These are phyloP conservation scores for Auriscalpium vulgare DNA, from an alignment of 768 basidiomycete species.

Conservation along the genomic window DNA sequence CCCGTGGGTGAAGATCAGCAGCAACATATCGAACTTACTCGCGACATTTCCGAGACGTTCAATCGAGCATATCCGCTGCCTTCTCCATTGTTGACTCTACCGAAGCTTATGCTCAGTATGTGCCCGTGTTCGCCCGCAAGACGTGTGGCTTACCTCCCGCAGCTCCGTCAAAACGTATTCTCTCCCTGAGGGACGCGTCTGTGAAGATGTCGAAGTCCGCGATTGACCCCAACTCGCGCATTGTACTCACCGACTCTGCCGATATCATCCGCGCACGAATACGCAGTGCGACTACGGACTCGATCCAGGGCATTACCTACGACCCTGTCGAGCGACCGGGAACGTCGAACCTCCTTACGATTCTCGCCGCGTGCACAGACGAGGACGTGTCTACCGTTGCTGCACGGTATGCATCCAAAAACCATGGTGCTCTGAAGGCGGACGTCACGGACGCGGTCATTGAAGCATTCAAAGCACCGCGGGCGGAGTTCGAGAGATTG, in stretches of 20 bases:
- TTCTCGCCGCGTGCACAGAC: constrained; percentile 66
- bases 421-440: constrained; percentile 63
- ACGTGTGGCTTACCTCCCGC: background rate
- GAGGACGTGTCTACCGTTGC: constrained; percentile 40
- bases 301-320: constrained; percentile 63
- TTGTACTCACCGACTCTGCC: constrained; percentile 73
- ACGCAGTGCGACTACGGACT: constrained; percentile 80
- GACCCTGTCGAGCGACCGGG: constrained; percentile 80
- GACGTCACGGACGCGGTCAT: constrained; percentile 72
- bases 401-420: constrained; percentile 41
- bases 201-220: constrained; percentile 97
- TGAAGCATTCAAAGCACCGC: constrained; percentile 53
- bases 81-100: constrained; percentile 57
- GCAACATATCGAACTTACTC: constrained; percentile 85
- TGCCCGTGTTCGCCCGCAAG: background rate
- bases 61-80: constrained; percentile 56
- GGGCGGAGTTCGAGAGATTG: constrained; percentile 62
- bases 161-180: constrained; percentile 78
- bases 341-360: constrained; percentile 71
- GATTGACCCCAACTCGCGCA: constrained; percentile 68
- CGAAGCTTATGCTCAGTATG: constrained; percentile 69
- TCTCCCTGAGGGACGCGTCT: constrained; percentile 78
- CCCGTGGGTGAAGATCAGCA: constrained; percentile 96
- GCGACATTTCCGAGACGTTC: constrained; percentile 78
- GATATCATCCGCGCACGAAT: constrained; percentile 61